Evolutionary conservation across 2,329 filamentous ascomycete genomes (phyloP), one percentile per base, ranked within the genome.

Genomic region (Drechmeria coniospora): DNA sequence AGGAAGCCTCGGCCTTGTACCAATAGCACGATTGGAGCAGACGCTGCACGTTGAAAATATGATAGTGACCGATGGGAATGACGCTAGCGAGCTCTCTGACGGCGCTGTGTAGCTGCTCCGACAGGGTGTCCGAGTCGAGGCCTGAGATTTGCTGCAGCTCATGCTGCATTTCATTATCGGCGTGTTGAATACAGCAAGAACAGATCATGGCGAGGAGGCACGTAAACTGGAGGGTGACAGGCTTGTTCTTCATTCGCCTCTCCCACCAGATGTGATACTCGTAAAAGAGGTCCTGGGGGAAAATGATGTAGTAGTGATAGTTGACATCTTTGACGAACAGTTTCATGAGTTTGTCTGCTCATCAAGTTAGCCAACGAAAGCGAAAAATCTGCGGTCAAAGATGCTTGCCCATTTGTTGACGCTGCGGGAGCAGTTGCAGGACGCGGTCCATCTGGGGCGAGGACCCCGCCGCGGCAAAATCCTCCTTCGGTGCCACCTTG

Each of bases 251-350:
- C 3, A 25, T 20, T 15, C 38, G 32, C 9, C 37, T 30, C 15
- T 44, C 36, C 48, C 46, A 51, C 48, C 47, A 51, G 14, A 36
- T 35, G 14, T 48, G 37, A 21, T 51, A 50, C 15, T 49, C 40
- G 8, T 38, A 33, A 12, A 44, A 25, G 24, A 51, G 50, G 6
- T 35, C 30, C 7, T 43, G 36, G n/a, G 43, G 40, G 25, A 49
- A 45, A 26, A 51, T 40, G 29, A 50, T 43, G 37, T 49, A 47
- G 33, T 51, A 50, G 30, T 51, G 45, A 13, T 40, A 46, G 26
- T 51, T 51, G 28, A 49, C 40, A 16, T 45, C 43, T 17, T 35
- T 33, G 27, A 47, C 33, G 25, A 50, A 51, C 17, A 37, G 40
- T 15, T 42, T 37, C 4, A 50, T 37, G 3, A 51, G 34, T 3